Evolutionary conservation across 2,329 filamentous ascomycete species (phyloP), one percentile per base, ranked within the genome.

Genomic region (Trichoderma sp.): DNA sequence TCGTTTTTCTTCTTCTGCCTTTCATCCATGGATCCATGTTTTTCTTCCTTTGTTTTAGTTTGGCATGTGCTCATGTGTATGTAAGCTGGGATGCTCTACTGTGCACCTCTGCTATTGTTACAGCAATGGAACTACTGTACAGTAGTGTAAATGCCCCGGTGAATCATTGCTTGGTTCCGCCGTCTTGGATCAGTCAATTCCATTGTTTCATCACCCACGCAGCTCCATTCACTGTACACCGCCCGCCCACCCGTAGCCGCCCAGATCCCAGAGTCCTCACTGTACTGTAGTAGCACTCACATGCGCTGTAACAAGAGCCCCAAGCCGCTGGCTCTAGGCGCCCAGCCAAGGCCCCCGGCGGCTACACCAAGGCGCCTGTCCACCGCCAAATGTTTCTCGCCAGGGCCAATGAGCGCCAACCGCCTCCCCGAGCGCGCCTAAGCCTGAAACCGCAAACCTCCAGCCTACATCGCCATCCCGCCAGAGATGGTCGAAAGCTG

Each of bases 361-460:
- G 54, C 48, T 68, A 61, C 45, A 37, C 2, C 32, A 32, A 19
- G 27, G 37, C 27, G 48, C 39, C 56, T 59, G 56, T n/a, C 27
- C 15, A n/a, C 37, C 19, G 50, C 50, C 50, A 53, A n/a, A 27
- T 34, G 37, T 37, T 57, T 57, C 61, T 15, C 5, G 35, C 27
- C 19, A 57, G 37, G 52, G 39, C 74, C 74, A 75, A 75, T 73
- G 69, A 72, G 52, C 50, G 59, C 29, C 64, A 42, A 53, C 27
- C 59, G 37, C 29, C 27, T 54, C n/a, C n/a, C 35, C 53, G 70
- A 59, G 70, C 74, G 74, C 74, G 74, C 67, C 73, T 73, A 71
- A 64, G 66, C 67, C 70, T 74, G 72, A 64, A 67, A 75, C 74
- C 22, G 61, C 67, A 68, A 60, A 72, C 72, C 72, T 72, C 70